Percentiles rank a stretch among this genome's conserved stretches.
These are phyloP conservation scores for Suhomyces coccinellae DNA, from an alignment of 1,139 yeast species.

Conservation along the genomic window DNA sequence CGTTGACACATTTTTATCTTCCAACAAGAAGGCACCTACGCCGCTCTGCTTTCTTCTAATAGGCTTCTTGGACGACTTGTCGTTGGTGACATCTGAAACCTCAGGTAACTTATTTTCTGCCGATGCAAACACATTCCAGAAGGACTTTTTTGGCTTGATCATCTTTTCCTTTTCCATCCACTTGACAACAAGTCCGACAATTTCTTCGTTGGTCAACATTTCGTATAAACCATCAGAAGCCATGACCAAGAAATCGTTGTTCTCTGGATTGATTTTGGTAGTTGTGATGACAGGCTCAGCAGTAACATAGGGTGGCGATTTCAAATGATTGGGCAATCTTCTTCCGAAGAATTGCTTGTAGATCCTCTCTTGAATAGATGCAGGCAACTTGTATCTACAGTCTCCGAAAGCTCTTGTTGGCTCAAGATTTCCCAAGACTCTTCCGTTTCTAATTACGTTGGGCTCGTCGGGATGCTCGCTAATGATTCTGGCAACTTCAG, in stretches of 20 bases:
- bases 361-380: conserved; percentile 69
- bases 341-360: conserved; percentile 83
- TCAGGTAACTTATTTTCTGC: conserved; percentile 58
- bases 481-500: conserved; percentile 81
- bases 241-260: conserved; percentile 84
- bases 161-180: conserved; percentile 86
- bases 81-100: conserved; percentile 61
- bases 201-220: conserved; percentile 87
- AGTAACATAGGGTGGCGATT: conserved; percentile 95
- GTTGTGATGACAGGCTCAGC: conserved; percentile 94
- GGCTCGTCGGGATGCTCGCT: conserved; percentile 93
- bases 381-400: conserved; percentile 83
- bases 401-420: conserved; percentile 98
- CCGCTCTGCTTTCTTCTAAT: conserved; percentile 38
- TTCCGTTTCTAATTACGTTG: conserved; percentile 78
- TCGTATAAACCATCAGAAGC: conserved; percentile 96
- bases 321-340: conserved; percentile 71
- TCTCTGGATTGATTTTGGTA: conserved; percentile 67
- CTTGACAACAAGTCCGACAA: conserved; percentile 85
- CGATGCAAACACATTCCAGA: conserved; percentile 49
- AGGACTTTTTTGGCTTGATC: conserved; percentile 53
- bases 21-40: conserved; percentile 47
- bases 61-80: conserved; percentile 49
- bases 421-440: conserved; percentile 92
- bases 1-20: conserved; percentile 88